phyloP scores from a whole-genome alignment of 345 rosid species.

The Gossypium stocksii region DNA sequence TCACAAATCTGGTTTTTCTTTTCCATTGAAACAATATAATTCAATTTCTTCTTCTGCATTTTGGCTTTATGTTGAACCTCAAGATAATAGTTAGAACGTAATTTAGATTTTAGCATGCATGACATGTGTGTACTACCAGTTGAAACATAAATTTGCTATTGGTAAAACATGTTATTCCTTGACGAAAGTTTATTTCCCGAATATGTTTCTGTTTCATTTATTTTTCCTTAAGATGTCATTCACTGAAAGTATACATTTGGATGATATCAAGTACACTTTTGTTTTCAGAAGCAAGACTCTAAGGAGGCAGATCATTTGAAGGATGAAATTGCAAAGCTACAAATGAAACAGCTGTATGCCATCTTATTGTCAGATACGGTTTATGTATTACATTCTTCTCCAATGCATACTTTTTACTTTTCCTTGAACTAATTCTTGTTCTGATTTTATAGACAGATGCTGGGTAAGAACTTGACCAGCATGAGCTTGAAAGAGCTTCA shows the following conservation, averaged over 20 bases:
- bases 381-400: background rate
- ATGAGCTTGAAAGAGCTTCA: conserved; percentile 71
- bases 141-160: background rate
- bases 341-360: conserved; percentile 64
- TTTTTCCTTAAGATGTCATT: background rate
- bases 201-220: background rate
- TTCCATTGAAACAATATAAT: background rate
- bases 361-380: conserved; percentile 11
- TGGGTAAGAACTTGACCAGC: conserved; percentile 61
- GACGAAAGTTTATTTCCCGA: background rate
- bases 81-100: background rate
- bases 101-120: background rate
- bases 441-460: conserved; percentile 42
- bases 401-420: background rate
- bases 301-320: conserved; percentile 51
- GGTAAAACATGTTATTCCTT: background rate
- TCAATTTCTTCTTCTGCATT: background rate
- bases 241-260: background rate
- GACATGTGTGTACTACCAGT: background rate
- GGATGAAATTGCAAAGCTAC: conserved; percentile 66
- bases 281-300: conserved; percentile 43
- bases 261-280: conserved; percentile 4
- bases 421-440: background rate
- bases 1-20: background rate
- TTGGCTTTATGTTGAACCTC: background rate